These are phyloP conservation scores for Leccinum sublutescens DNA, from an alignment of 768 basidiomycete species.

Conservation along the genomic window DNA sequence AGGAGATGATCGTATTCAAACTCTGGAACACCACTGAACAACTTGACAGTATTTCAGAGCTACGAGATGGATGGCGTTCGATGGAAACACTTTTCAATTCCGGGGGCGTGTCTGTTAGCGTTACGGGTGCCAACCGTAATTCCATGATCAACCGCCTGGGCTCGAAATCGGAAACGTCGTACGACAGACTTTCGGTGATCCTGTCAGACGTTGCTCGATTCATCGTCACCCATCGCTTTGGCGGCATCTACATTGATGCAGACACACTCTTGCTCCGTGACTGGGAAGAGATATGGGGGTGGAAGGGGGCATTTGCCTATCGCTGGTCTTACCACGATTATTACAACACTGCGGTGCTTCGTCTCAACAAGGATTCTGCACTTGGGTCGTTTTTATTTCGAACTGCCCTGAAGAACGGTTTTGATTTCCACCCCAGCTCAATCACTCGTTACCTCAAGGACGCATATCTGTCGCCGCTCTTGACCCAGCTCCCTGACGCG, in stretches of 20 bases:
- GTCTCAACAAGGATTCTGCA: conserved; percentile 85
- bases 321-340: conserved; percentile 90
- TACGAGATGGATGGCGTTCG: conserved; percentile 83
- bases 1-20: conserved; percentile 86
- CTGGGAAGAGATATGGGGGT: conserved; percentile 97
- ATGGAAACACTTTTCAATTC: conserved; percentile 84
- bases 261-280: conserved; percentile 91
- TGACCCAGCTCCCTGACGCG: conserved; percentile 85
- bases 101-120: conserved; percentile 72
- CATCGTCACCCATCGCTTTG: conserved; percentile 88
- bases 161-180: conserved; percentile 53
- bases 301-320: conserved; percentile 93
- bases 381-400: conserved; percentile 89
- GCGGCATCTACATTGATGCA: conserved; percentile 92
- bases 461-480: conserved; percentile 69
- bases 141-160: conserved; percentile 47
- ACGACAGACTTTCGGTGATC: conserved; percentile 86
- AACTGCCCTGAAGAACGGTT: conserved; percentile 84
- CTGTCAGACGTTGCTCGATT: conserved; percentile 97
- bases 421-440: conserved; percentile 96
- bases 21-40: conserved; percentile 98
- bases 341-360: conserved; percentile 92
- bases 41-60: conserved; percentile 81
- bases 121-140: conserved; percentile 32
- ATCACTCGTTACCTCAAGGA: conserved; percentile 84